Conservation (phyloP, 495 filamentous ascomycete genomes). For the Hyphodiscus hymeniophilus region DNA sequence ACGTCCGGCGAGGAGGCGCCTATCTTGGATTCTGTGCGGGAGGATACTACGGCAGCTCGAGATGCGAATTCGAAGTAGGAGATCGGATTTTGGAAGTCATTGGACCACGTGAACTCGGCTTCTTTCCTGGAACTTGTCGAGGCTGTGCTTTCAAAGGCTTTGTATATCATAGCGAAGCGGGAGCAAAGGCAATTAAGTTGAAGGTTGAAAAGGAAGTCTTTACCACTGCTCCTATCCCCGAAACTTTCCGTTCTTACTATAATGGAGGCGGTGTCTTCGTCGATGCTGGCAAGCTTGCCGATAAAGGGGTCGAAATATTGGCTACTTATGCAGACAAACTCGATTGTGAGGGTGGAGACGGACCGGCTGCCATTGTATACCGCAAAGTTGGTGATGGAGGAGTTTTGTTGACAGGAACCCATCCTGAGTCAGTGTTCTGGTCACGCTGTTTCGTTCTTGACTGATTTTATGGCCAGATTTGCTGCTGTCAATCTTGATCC, state of each 20-base stretch:
- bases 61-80: slow-evolving; percentile 88
- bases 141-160: slow-evolving; percentile 88
- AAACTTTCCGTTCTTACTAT: slow-evolving; percentile 71
- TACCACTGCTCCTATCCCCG: slow-evolving; percentile 29
- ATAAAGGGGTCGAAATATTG: slow-evolving; percentile 66
- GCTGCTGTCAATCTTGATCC: slow-evolving; percentile 67
- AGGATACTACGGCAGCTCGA: slow-evolving; percentile 76
- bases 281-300: slow-evolving; percentile 54
- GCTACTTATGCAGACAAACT: slow-evolving; percentile 71
- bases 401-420: slow-evolving; percentile 76
- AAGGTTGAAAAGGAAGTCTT: slow-evolving; percentile 56
- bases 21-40: slow-evolving; percentile 94
- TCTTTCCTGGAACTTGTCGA: slow-evolving; percentile 80
- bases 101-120: slow-evolving; percentile 75
- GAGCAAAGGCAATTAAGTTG: slow-evolving; percentile 66
- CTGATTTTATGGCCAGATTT: slow-evolving; percentile 48
- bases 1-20: slow-evolving; percentile 72
- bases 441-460: not conserved
- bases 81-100: slow-evolving; percentile 76
- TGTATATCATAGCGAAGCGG: slow-evolving; percentile 81
- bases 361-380: slow-evolving; percentile 72
- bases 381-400: slow-evolving; percentile 80
- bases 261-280: slow-evolving; percentile 97
- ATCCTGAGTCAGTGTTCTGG: slow-evolving; percentile 75
- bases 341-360: slow-evolving; percentile 65